These are phyloP conservation scores for Aspergillus haitiensis DNA, from an alignment of 495 filamentous ascomycete species.

Conservation along the genomic window DNA sequence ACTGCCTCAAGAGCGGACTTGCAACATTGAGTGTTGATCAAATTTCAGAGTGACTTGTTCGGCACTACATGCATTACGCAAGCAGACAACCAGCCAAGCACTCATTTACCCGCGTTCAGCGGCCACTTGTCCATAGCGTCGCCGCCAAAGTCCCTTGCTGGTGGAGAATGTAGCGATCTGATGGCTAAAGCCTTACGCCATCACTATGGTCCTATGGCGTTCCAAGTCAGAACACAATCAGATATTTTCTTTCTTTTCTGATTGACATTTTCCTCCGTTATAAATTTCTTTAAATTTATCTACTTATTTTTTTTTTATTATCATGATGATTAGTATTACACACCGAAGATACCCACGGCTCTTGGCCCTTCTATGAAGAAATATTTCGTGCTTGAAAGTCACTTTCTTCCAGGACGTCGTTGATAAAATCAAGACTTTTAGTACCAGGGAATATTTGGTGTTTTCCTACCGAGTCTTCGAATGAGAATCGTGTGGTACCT, in stretches of 20 bases:
- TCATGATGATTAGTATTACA: too few species aligned
- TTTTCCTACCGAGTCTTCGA: too few species aligned
- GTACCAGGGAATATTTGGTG: too few species aligned
- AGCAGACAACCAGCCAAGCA: constrained; percentile 39
- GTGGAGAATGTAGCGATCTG: constrained; percentile 50
- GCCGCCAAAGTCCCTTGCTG: constrained; percentile 41
- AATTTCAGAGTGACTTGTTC: constrained; percentile 37
- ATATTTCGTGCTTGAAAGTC: too few species aligned
- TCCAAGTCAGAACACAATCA: constrained; percentile 8
- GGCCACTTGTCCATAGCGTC: constrained; percentile 39
- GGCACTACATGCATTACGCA: constrained; percentile 43
- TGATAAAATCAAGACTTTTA: too few species aligned
- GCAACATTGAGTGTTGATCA: constrained; percentile 35
- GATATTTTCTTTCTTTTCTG: background rate
- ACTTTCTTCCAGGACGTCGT: too few species aligned
- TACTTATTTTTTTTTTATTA: too few species aligned
- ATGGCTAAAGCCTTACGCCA: constrained; percentile 38
- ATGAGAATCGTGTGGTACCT: too few species aligned
- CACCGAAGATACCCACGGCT: too few species aligned
- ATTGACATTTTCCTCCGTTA: background rate
- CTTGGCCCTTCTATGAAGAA: too few species aligned
- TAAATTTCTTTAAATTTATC: too few species aligned
- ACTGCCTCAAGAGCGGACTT: constrained; percentile 6
- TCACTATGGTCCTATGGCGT: constrained; percentile 27
- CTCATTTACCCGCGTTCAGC: constrained; percentile 42